Base-by-base conservation (phyloP, 805 yeast genomes). In the Pichia paraexigua region DNA sequence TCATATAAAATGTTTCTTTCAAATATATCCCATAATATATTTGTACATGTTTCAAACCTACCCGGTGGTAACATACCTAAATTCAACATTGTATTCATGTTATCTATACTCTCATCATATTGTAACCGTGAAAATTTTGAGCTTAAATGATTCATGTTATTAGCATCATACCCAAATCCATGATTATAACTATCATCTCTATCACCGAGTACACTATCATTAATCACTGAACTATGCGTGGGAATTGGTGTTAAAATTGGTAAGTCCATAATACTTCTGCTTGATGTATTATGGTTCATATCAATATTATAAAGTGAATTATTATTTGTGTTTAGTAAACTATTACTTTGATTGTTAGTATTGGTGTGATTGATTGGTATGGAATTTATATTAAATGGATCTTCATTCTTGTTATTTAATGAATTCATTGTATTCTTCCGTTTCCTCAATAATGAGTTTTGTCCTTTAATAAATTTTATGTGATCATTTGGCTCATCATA, bases 391-490 rank as follows among this genome's bases (percentile, higher is more conserved):
- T 32, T 35, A 5, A 35, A 35, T 35, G 39, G 39, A 35, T 35
- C 39, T n/a, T 35, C 39, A 35, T 35, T 35, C 7, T 35, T 35
- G 11, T 45, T 39, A 20, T 47, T 44, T 10, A 41, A 9, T 9
- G 51, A 54, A 5, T 37, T 35, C n/a, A 45, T 22, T 11, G 55
- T 47, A 41, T 52, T 46, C 30, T 52, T 47, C n/a, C 55, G 37
- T 32, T 50, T 52, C 3, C 50, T 63, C 61, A 53, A 64, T 67
- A 35, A 65, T 66, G 66, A 70, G 53, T 70, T 52, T 9, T 48
- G 27, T 1, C 54, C 52, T 12, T 53, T 53, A 11, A 68, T 56
- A 67, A 67, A 46, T 63, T 64, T 57, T 53, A 74, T 54, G 22
- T 60, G 60, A 15, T 60, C 60, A 6, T 62, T 61, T 39, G 45